Conservation (phyloP, 2,329 filamentous ascomycete genomes). For the Cercospora sp. region DNA sequence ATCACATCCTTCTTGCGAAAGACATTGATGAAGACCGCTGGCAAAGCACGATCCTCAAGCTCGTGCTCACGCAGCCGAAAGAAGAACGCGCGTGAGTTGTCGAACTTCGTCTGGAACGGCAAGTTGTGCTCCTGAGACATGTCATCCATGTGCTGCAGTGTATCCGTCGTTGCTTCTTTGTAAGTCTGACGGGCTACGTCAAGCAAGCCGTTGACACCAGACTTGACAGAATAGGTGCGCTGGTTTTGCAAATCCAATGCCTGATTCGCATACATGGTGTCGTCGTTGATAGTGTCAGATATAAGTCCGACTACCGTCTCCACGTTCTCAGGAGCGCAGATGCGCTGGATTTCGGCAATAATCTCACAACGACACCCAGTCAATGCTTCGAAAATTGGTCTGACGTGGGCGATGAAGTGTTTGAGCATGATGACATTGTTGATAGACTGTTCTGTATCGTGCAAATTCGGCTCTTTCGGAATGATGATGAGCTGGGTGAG, state of each 20-base stretch:
- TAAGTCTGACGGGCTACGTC: conserved; percentile 88
- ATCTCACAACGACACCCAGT: conserved; percentile 63
- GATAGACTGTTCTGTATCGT: conserved; percentile 74
- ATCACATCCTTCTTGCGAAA: conserved; percentile 71
- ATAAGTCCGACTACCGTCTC: conserved; percentile 66
- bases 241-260: conserved; percentile 88
- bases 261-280: conserved; percentile 74
- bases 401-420: conserved; percentile 70
- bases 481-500: conserved; percentile 83
- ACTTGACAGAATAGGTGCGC: conserved; percentile 84
- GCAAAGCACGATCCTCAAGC: conserved; percentile 61
- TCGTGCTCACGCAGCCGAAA: conserved; percentile 65
- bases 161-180: conserved; percentile 81
- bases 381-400: conserved; percentile 68
- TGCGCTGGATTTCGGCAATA: conserved; percentile 64
- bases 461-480: conserved; percentile 64
- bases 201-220: conserved; percentile 79
- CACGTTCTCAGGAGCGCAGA: conserved; percentile 67
- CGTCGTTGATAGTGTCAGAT: conserved; percentile 70
- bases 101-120: conserved; percentile 69
- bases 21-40: conserved; percentile 74
- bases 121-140: conserved; percentile 63
- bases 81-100: conserved; percentile 76
- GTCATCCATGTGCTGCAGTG: conserved; percentile 67
- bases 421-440: conserved; percentile 88